Conservation (phyloP, 78 protist genomes). For the Anaeramoeba flamelloides region DNA sequence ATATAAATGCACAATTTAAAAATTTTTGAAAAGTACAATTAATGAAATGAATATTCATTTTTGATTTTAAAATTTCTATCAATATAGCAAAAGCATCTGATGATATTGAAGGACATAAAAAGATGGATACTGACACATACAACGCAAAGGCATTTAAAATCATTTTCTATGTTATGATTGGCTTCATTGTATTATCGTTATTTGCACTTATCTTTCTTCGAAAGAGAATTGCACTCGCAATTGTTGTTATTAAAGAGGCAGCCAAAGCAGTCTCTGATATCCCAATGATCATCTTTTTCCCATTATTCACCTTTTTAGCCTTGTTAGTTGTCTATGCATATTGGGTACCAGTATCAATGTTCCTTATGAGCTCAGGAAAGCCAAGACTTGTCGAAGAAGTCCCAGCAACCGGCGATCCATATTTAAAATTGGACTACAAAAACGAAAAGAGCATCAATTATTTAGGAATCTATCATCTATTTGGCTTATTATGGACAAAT, state of each 20-base stretch:
- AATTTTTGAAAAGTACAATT: too few relatives aligned
- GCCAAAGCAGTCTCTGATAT: conserved; percentile 30
- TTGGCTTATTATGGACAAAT: conserved; percentile 56
- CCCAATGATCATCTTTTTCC: conserved; percentile 51
- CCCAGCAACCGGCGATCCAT: background rate
- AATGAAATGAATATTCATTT: too few relatives aligned
- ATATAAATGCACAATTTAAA: too few relatives aligned
- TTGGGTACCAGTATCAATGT: conserved; percentile 10
- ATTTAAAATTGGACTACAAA: background rate
- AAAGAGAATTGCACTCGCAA: conserved; percentile 19
- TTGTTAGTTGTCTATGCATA: conserved; percentile 25
- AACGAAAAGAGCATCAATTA: background rate
- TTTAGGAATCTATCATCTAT: conserved; percentile 33
- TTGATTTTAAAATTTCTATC: too few relatives aligned
- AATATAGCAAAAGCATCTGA: background rate
- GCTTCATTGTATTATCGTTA: background rate
- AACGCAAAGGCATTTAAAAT: background rate
- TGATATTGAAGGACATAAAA: background rate
- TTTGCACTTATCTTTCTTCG: background rate
- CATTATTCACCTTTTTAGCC: conserved; percentile 18
- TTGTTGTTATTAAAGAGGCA: conserved; percentile 47
- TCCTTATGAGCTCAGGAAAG: background rate
- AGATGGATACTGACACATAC: background rate
- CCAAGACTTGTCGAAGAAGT: background rate
- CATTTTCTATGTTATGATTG: background rate